A percentile compares a stretch with the other conserved stretches of the same genome.
phyloP scores from a whole-genome alignment of 2,329 filamentous ascomycete genomes.

The Pseudopithomyces maydicus region DNA sequence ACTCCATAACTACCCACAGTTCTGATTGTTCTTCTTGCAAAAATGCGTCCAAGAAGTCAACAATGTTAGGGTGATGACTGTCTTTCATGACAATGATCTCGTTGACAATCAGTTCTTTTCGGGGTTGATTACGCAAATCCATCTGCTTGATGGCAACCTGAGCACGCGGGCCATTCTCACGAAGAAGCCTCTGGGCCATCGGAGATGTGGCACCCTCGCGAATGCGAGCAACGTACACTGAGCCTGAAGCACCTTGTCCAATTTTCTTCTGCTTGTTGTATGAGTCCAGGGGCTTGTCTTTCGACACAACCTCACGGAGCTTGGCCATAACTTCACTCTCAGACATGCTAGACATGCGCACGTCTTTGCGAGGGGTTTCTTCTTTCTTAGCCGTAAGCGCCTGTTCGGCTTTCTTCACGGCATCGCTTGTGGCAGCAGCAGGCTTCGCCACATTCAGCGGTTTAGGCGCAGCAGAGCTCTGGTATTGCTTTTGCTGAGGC shows the following conservation, averaged over 20 bases:
- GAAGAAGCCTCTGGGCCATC: conserved; percentile 77
- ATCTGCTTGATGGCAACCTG: conserved; percentile 99
- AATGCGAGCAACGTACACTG: conserved; percentile 96
- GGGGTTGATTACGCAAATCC: conserved; percentile 95
- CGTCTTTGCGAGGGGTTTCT: conserved; percentile 82
- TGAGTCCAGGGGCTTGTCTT: conserved; percentile 90
- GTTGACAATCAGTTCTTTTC: conserved; percentile 98
- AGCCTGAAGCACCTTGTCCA: conserved; percentile 95
- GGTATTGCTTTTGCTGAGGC: conserved; percentile 35
- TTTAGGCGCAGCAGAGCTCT: conserved; percentile 56
- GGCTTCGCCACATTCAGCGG: conserved; percentile 59
- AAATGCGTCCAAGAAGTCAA: conserved; percentile 98
- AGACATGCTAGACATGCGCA: conserved; percentile 98
- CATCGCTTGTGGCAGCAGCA: conserved; percentile 62
- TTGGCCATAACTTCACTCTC: conserved; percentile 97
- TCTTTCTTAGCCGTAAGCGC: conserved; percentile 79
- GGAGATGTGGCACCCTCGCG: conserved; percentile 85
- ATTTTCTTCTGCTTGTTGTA: conserved; percentile 99
- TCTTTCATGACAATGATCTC: conserved; percentile 99
- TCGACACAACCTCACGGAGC: conserved; percentile 90
- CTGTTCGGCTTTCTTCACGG: conserved; percentile 86
- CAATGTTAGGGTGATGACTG: conserved; percentile 96
- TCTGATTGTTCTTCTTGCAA: conserved; percentile 92
- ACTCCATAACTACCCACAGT: conserved; percentile 99
- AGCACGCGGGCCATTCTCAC: conserved; percentile 77